Evolutionary conservation across 2,329 filamentous ascomycete species (phyloP), one percentile per base, ranked within the genome.

Genomic region (Sclerotinia spermophila): DNA sequence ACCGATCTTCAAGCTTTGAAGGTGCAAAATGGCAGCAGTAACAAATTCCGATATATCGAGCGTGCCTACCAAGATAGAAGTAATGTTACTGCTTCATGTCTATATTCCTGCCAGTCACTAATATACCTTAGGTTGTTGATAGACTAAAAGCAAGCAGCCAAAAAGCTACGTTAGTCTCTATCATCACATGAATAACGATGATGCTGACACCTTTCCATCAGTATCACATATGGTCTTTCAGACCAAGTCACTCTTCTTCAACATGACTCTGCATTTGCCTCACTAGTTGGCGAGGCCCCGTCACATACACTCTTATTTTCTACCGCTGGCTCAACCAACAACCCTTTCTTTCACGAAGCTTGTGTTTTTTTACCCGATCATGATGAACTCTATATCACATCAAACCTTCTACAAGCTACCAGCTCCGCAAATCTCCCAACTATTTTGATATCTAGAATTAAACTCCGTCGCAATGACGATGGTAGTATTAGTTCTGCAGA

Each of bases 301-400:
- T 77, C 72, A 1, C 81, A 81, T 67, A 81, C 82, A 5, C 80
- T 83, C 21, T 77, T 85, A 13, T 79, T 85, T 38, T 82, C 82
- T 7, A 81, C 83, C 0, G 73, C 77, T 6, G 79, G 81, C 38
- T 76, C 79, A 8, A 82, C 82, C 35, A 79, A 79, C 24, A 84
- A 82, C 53, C 81, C 83, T 11, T 83, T 85, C 75, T 86, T 85
- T 73, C 78, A 83, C 74, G 79, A 80, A 62, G 83, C 81, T 7
- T 84, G 83, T 70, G 81, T 82, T 42, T 84, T 82, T 73, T 48
- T 82, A 7, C 76, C 79, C 6, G 74, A 78, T 13, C 74, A 79
- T 35, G 81, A 78, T 61, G 82, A 85, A 73, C 78, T 86, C 30
- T 85, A 82, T 72, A 76, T 80, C 27, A 85, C 82, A 8, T 85